Conservation (phyloP, 768 basidiomycete genomes). For the Rhizopogon vinicolor region DNA sequence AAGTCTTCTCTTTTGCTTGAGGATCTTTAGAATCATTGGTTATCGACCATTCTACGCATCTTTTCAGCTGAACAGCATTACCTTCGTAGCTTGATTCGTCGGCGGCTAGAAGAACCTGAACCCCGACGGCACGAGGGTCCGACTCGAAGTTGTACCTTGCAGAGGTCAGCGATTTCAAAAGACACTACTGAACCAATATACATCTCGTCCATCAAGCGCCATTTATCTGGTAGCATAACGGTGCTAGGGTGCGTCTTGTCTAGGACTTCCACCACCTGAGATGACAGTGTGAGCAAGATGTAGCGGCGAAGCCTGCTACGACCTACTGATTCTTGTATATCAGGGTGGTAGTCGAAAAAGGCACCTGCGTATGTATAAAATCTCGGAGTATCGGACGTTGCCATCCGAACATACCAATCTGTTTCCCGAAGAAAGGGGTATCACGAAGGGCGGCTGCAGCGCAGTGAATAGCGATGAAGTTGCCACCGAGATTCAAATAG, state of each 20-base stretch:
- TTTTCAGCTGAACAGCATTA: constrained; percentile 16
- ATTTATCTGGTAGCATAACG: constrained; percentile 42
- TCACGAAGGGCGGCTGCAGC: constrained; percentile 58
- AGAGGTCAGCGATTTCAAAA: constrained; percentile 7
- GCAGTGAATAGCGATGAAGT: constrained; percentile 66
- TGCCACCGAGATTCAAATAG: constrained; percentile 66
- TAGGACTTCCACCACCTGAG: constrained; percentile 54
- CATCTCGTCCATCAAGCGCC: constrained; percentile 60
- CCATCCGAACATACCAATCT: constrained; percentile 41
- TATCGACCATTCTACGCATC: not conserved
- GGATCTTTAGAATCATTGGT: constrained; percentile 12
- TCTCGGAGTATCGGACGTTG: not conserved
- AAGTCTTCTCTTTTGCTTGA: constrained; percentile 30
- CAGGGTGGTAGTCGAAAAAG: constrained; percentile 69
- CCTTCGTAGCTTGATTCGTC: constrained; percentile 62
- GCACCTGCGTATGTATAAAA: constrained; percentile 37
- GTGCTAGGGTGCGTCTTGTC: constrained; percentile 61
- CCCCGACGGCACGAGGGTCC: constrained; percentile 62
- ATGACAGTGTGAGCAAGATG: constrained; percentile 13
- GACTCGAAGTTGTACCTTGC: constrained; percentile 67
- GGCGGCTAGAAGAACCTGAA: constrained; percentile 57
- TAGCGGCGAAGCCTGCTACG: not conserved
- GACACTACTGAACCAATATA: constrained; percentile 23
- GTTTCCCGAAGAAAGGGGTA: constrained; percentile 50
- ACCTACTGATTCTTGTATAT: constrained; percentile 58